These are phyloP conservation scores for Dactylellina leptospora DNA, from an alignment of 2,329 filamentous ascomycete genomes.

Conservation along the genomic window DNA sequence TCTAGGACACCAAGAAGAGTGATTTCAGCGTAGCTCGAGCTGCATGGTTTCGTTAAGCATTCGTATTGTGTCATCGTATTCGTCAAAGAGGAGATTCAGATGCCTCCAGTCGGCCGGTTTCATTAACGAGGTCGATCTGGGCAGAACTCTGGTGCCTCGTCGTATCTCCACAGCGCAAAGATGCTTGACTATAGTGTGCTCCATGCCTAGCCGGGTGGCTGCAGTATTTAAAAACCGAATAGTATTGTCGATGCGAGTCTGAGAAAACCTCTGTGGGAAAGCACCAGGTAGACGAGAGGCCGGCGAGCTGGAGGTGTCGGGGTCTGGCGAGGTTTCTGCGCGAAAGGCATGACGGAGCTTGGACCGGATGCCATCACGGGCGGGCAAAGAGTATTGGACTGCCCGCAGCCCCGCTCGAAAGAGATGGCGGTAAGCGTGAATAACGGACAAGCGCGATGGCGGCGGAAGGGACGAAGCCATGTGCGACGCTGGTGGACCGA, in stretches of 20 bases:
- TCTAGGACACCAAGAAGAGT: no score
- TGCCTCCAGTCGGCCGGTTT: conserved; percentile 26
- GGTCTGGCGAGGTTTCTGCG: conserved; percentile 60
- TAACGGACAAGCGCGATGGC: conserved; percentile 62
- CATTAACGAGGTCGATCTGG: conserved; percentile 46
- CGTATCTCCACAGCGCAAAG: conserved; percentile 67
- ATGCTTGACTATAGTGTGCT: conserved; percentile 77
- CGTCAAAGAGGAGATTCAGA: conserved; percentile 28
- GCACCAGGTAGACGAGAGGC: conserved; percentile 9
- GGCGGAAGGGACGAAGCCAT: neutral
- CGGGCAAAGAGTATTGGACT: conserved; percentile 75
- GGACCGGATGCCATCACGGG: conserved; percentile 70
- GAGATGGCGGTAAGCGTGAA: conserved; percentile 75
- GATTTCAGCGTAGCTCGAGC: conserved; percentile 44
- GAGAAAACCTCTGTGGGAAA: conserved; percentile 61
- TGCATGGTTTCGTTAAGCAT: conserved; percentile 51
- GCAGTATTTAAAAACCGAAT: conserved; percentile 75
- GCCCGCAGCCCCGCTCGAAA: conserved; percentile 74
- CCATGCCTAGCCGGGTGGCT: conserved; percentile 70
- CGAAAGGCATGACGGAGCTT: conserved; percentile 70
- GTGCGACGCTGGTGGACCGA: neutral
- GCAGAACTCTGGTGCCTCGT: conserved; percentile 58
- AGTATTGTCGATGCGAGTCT: conserved; percentile 70
- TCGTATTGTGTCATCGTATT: conserved; percentile 50
- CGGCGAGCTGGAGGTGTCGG: conserved; percentile 17